A percentile compares a stretch with the other conserved stretches of the same genome.
phyloP scores from a whole-genome alignment of 2,329 filamentous ascomycete species.

The Cryoendolithus antarcticus region DNA sequence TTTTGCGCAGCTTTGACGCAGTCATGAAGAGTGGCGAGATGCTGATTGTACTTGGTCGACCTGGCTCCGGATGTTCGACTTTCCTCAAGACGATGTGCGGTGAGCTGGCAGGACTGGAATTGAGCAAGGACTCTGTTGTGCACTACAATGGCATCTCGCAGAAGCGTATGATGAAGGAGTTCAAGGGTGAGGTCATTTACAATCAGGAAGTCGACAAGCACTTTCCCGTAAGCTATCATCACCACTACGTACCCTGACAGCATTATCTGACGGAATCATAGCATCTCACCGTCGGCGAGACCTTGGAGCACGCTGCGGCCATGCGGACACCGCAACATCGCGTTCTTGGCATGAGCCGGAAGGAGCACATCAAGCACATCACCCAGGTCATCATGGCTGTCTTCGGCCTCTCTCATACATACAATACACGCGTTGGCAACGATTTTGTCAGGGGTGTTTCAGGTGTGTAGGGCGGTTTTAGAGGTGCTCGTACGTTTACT shows the following conservation, averaged over 20 bases:
- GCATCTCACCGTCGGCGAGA: slow-evolving; percentile 45
- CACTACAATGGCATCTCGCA: slow-evolving; percentile 47
- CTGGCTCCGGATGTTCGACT: slow-evolving; percentile 50
- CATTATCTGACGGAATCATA: background rate
- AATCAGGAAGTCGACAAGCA: slow-evolving; percentile 39
- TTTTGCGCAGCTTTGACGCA: slow-evolving; percentile 42
- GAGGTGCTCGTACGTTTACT: too few relatives aligned
- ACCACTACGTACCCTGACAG: background rate
- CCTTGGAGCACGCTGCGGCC: slow-evolving; percentile 43
- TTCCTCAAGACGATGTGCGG: slow-evolving; percentile 50
- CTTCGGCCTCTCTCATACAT: slow-evolving; percentile 43
- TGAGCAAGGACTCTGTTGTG: slow-evolving; percentile 40
- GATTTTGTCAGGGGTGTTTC: slow-evolving; percentile 50
- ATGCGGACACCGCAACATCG: slow-evolving; percentile 37
- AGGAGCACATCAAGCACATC: slow-evolving; percentile 35
- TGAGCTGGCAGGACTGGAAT: slow-evolving; percentile 45
- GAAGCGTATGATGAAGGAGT: slow-evolving; percentile 34
- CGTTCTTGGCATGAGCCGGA: slow-evolving; percentile 24
- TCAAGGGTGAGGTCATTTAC: slow-evolving; percentile 35
- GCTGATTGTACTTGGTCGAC: slow-evolving; percentile 34
- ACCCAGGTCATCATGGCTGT: slow-evolving; percentile 41
- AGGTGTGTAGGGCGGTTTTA: slow-evolving; percentile 23
- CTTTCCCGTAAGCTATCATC: slow-evolving; percentile 33
- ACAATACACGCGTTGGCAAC: slow-evolving; percentile 43
- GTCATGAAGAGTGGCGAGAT: slow-evolving; percentile 39